Base-by-base conservation (phyloP, 352 stramenopile species). In the Phytopythium mirpurense region DNA sequence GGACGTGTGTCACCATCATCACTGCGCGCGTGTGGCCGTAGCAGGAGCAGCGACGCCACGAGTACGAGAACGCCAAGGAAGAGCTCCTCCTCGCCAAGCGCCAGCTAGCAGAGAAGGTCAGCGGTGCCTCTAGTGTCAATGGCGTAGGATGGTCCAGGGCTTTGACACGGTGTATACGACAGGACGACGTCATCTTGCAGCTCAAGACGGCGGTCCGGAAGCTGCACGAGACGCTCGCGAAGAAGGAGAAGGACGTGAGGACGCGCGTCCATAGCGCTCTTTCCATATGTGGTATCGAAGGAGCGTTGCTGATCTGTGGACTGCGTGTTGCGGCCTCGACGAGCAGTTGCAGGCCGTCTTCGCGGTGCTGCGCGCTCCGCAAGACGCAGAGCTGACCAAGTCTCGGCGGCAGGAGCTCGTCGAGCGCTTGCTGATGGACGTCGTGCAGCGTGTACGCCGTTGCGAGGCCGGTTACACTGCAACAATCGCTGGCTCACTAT, bases 301-400 rank as follows among this genome's bases (percentile, higher is more conserved):
- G 32, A 36, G 31, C 12, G 21, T 46, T n/a, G 11, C 8, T 31
- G 40, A 27, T 12, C 24, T 10, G 2, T n/a, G n/a, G n/a, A n/a
- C n/a, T n/a, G 15, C 1, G 16, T 9, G 36, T 11, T 41, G 18
- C 23, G 21, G 4, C 1, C 4, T 0, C 16, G 5, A 14, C 23
- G 12, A 38, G 12, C 29, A 89, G 78, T 41, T 89, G 4, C 75
- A 87, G 56, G 66, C 65, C 49, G 58, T 78, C 18, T 87, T 89
- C 57, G 72, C 61, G 0, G 65, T 89, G 9, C 31, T 89, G 1
- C 61, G 78, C 10, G 74, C 75, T 0, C 73, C 75, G 16, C 78
- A 84, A 65, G 75, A 85, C 23, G 74, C 67, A 5, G 75, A 89
- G 41, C 64, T 81, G 31, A 83, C 75, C 11, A 84, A 84, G 64